A percentile compares a stretch with the other conserved stretches of the same genome.
phyloP scores from a whole-genome alignment of 148 eudicot genomes.

The Bassia scoparia region DNA sequence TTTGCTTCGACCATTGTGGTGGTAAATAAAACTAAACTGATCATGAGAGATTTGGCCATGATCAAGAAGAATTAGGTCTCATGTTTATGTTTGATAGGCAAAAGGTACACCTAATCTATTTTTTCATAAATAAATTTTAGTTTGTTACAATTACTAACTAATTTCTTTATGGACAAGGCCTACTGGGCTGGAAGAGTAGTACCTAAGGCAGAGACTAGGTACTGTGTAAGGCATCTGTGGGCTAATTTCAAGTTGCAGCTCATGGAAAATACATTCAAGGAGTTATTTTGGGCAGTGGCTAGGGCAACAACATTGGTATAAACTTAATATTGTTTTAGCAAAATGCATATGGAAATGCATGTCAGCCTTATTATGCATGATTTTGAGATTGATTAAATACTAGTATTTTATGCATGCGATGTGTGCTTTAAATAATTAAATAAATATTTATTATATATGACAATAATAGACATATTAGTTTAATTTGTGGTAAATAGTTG shows the following conservation, averaged over 20 bases:
- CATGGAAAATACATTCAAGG: neutral
- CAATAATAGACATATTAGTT: no score
- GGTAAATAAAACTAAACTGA: neutral
- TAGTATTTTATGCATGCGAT: no score
- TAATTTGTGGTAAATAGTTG: no score
- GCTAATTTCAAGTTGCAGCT: neutral
- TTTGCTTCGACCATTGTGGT: neutral
- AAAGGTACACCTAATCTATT: neutral
- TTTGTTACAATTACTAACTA: no score
- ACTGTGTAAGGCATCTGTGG: conserved; percentile 1
- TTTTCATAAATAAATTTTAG: no score
- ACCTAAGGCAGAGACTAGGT: neutral
- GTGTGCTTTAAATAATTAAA: no score
- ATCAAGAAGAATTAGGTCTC: neutral
- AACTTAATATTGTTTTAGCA: no score
- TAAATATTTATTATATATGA: no score
- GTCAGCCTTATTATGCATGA: no score
- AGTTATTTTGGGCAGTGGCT: neutral
- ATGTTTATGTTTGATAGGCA: conserved; percentile 5
- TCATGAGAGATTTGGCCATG: neutral
- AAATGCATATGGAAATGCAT: no score
- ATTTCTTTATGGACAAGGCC: neutral
- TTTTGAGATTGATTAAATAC: no score
- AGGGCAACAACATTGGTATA: neutral
- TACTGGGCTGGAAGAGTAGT: neutral